Conservation (phyloP, 305 asterid species). For the Rubia occidens region DNA sequence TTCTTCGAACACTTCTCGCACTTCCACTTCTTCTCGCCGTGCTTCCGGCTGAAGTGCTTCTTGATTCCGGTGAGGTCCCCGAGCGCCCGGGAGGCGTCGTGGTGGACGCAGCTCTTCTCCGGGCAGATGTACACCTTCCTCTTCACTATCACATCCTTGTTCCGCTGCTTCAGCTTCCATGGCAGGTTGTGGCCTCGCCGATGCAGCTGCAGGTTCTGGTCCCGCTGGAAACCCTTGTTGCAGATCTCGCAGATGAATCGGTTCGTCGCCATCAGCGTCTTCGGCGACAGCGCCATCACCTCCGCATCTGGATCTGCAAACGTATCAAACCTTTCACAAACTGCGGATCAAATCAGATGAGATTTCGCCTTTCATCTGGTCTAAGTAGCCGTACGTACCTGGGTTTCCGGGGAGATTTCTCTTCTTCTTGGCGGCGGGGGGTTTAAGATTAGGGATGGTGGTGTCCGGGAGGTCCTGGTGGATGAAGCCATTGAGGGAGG, state of each 20-base stretch:
- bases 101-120: constrained; percentile 75
- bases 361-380: no score
- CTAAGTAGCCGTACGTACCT: constrained; percentile 21
- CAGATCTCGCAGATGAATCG: constrained; percentile 80
- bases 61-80: constrained; percentile 85
- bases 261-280: constrained; percentile 71
- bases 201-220: constrained; percentile 86
- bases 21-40: constrained; percentile 91
- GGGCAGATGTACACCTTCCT: constrained; percentile 81
- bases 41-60: constrained; percentile 83
- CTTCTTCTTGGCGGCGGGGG: constrained; percentile 45
- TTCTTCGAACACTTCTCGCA: constrained; percentile 80
- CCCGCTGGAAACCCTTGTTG: constrained; percentile 81
- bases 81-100: constrained; percentile 69
- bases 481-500: constrained; percentile 33
- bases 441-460: constrained; percentile 53
- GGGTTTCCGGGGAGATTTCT: constrained; percentile 81
- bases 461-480: constrained; percentile 22
- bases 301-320: constrained; percentile 79
- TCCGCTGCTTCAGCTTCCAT: constrained; percentile 80
- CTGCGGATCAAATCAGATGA: no score
- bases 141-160: constrained; percentile 43
- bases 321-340: background rate
- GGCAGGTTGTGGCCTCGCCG: constrained; percentile 87
- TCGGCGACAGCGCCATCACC: constrained; percentile 76